These are phyloP conservation scores for Xylogone sp. DNA, from an alignment of 2,329 filamentous ascomycete genomes.

Conservation along the genomic window DNA sequence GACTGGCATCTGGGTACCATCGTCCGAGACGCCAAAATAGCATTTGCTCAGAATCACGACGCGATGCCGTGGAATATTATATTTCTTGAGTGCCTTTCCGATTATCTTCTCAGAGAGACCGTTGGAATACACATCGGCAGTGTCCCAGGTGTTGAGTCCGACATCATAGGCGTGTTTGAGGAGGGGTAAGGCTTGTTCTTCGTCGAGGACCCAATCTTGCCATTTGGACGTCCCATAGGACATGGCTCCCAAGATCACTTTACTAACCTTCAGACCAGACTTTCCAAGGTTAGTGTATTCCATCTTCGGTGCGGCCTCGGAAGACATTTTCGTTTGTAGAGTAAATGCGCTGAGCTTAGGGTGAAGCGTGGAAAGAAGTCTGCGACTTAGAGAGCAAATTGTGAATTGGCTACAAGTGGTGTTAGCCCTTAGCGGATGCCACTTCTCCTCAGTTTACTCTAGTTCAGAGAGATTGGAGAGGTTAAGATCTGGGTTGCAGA, in stretches of 20 bases:
- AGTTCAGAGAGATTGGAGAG: no score
- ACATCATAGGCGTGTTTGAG: constrained; percentile 52
- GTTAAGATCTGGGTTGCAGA: no score
- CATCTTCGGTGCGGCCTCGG: no score
- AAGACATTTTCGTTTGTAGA: no score
- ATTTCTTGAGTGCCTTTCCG: constrained; percentile 59
- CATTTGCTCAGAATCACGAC: constrained; percentile 63
- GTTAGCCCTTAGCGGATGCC: no score
- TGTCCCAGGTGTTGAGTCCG: constrained; percentile 54
- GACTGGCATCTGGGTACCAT: constrained; percentile 33
- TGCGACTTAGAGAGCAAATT: no score
- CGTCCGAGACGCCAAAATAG: constrained; percentile 42
- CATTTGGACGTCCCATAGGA: constrained; percentile 42
- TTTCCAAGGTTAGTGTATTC: constrained; percentile 41
- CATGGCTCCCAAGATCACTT: constrained; percentile 49
- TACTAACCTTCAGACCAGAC: constrained; percentile 49
- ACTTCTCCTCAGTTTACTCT: no score
- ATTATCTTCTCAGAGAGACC: constrained; percentile 32
- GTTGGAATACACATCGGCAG: constrained; percentile 56
- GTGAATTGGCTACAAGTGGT: no score
- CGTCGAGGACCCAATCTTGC: constrained; percentile 43
- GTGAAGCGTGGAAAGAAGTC: no score
- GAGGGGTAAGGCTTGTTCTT: constrained; percentile 44
- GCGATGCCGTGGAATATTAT: constrained; percentile 58
- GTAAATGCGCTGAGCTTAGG: no score